Base-by-base conservation (phyloP, 2,329 filamentous ascomycete species). In the Alternaria alternata region DNA sequence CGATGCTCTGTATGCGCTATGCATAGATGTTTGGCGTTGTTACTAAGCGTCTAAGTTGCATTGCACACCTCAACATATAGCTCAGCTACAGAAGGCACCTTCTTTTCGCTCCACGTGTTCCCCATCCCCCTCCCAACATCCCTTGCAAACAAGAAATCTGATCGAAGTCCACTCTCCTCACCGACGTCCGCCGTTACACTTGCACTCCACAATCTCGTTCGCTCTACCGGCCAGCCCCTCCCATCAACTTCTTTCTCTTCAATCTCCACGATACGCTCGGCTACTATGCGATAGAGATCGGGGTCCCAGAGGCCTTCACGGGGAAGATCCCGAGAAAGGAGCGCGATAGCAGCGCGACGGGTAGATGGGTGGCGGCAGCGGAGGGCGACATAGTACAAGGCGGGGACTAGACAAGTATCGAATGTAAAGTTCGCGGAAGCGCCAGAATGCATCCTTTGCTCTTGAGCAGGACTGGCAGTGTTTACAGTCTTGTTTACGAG, bases 141-240 rank as follows among this genome's bases (percentile, higher is more conserved):
- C 4, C 18, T 48, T 8, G 18, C 30, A 36, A 65, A 48, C 44
- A 34, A 9, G 5, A 48, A 48, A 3, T 48, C 44, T 3, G 12
- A 2, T 48, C 18, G 7, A 16, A 48, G 22, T 12, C 12, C 18
- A 3, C 14, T 49, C 7, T 49, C 32, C 2, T n/a, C 46, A 26
- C 7, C 7, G 7, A 28, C 18, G 16, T 48, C 30, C 4, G 12
- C 18, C 30, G 3, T n/a, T 30, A 14, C 46, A 49, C 5, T 18
- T 7, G 18, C 30, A 11, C 20, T 49, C 20, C 20, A 24, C 16
- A 26, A 1, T 9, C 46, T 34, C 20, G 8, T 20, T 3, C 4
- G 44, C 11, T 47, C 12, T 1, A 22, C 18, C 28, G 11, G 12
- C 44, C 18, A 47, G 6, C 12, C 7, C 1, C n/a, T 5, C 3